A percentile compares a stretch with the other conserved stretches of the same genome.
phyloP scores from a whole-genome alignment of 225 moss, liverwort and hornwort genomes.

The Anthoceros angustus region DNA sequence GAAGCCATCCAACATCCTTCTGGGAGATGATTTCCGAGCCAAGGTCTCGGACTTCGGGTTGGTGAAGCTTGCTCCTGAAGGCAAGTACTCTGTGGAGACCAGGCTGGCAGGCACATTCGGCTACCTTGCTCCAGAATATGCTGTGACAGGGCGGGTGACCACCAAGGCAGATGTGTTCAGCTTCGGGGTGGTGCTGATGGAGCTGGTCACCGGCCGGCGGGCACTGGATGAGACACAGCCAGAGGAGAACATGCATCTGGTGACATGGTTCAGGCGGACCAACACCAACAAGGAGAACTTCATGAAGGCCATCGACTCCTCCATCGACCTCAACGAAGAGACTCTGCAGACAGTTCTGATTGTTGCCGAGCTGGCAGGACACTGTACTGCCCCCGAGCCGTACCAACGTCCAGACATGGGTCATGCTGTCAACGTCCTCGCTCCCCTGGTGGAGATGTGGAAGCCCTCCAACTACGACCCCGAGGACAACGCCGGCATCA shows the following conservation, averaged over 20 bases:
- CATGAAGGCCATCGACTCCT: slow-evolving; percentile 10
- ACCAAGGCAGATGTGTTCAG: slow-evolving; percentile 53
- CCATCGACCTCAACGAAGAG: slow-evolving; percentile 44
- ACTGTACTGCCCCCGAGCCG: slow-evolving; percentile 76
- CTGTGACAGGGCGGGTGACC: slow-evolving; percentile 50
- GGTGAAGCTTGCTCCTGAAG: slow-evolving; percentile 51
- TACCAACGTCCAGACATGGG: slow-evolving; percentile 95
- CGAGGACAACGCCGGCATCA: slow-evolving; percentile 64
- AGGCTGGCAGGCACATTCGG: slow-evolving; percentile 51
- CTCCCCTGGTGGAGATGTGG: slow-evolving; percentile 85
- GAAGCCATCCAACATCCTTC: slow-evolving; percentile 41
- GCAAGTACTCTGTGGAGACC: slow-evolving; percentile 37
- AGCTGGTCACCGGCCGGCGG: slow-evolving; percentile 36
- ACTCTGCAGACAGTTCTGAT: slow-evolving; percentile 38
- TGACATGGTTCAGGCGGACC: slow-evolving; percentile 34
- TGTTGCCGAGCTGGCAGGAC: slow-evolving; percentile 61
- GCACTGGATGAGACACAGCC: slow-evolving; percentile 39
- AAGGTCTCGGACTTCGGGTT: slow-evolving; percentile 50
- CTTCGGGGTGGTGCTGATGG: slow-evolving; percentile 51
- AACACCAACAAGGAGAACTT: slow-evolving; percentile 11
- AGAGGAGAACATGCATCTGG: slow-evolving; percentile 39
- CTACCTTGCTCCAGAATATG: slow-evolving; percentile 48
- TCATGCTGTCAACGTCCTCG: slow-evolving; percentile 62
- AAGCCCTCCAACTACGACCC: slow-evolving; percentile 60
- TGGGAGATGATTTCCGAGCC: slow-evolving; percentile 40